Base-by-base conservation (phyloP, 163 green algal species). In the Volvox carteri region DNA sequence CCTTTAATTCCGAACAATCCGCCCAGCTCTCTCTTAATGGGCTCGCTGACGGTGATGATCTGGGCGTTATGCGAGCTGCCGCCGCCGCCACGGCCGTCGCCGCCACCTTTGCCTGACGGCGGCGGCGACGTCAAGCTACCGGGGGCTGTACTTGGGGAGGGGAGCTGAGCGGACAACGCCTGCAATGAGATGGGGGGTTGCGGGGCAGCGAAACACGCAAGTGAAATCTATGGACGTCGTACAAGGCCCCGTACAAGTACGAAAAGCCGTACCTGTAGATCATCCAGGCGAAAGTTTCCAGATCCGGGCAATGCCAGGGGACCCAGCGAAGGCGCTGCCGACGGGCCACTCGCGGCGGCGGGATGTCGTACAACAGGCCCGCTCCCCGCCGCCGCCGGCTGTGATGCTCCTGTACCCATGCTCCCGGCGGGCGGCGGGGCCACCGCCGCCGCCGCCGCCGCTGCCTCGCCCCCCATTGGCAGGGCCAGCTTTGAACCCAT, bases 1-100 rank as follows among this genome's bases (percentile, higher is more conserved):
- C 90, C 92, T 83, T 95, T 95, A 75, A 96, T 91, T 50, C 93
- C 93, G 77, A 96, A 91, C 86, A 96, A 54, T 19, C 92, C 92
- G 8, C 60, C 70, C 23, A 58, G 37, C 73, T 95, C 94, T 39
- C 62, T 72, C 56, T 90, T 92, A 33, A 92, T 54, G 4, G 94
- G 94, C 14, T 96, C 94, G 2, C 58, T 88, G 21, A 96, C 92
- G 7, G 50, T 87, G 37, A 96, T 84, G 11, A 62, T 23, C 52
- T 93, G 58, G 19, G 75, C 21, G 41, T 81, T 56, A 25, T 56
- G 39, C 9, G 78, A 77, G 44, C 33, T 25, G 52, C 70, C 56
- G 70, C 39, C 42, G 72, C 58, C 54, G 78, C 67, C 68, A 41
- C 67, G 25, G 78, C 23, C 50, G 68, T 30, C 62, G 30, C 62